These are phyloP conservation scores for Begonia loranthoides DNA, from an alignment of 306 rosid genomes.

Conservation along the genomic window DNA sequence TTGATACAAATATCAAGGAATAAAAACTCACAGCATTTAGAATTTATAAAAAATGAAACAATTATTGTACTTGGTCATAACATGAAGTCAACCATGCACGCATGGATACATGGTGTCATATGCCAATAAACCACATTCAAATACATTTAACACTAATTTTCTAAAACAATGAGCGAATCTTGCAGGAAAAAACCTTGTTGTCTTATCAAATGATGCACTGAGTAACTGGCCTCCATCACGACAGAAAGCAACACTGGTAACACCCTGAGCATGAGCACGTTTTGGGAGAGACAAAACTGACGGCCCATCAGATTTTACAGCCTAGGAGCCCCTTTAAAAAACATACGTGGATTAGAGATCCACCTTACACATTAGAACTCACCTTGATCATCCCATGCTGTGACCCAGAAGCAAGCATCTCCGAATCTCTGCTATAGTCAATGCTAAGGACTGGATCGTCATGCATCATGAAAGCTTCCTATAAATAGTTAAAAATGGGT, in stretches of 20 bases:
- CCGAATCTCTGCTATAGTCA: constrained; percentile 94
- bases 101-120: too few relatives aligned
- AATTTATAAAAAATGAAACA: too few relatives aligned
- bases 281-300: constrained; percentile 97
- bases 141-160: too few relatives aligned
- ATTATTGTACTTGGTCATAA: too few relatives aligned
- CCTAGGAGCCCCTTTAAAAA: constrained; percentile 95
- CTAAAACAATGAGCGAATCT: too few relatives aligned
- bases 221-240: constrained; percentile 96
- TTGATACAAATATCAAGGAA: too few relatives aligned
- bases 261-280: constrained; percentile 92
- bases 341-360: constrained; percentile 70
- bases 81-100: too few relatives aligned
- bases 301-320: too few relatives aligned
- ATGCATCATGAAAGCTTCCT: constrained; percentile 98
- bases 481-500: too few relatives aligned
- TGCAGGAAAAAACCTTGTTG: constrained; percentile 51
- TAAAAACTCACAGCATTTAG: too few relatives aligned
- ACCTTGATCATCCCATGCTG: constrained; percentile 94
- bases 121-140: too few relatives aligned
- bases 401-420: constrained; percentile 92
- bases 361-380: too few relatives aligned
- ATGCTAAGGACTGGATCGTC: constrained; percentile 91
- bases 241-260: constrained; percentile 83
- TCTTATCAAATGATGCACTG: constrained; percentile 93